Percentiles rank a stretch among this genome's conserved stretches.
Evolutionary conservation across 192 early-diverging fungal genomes (phyloP).

Genomic region (Tieghemiomyces parasiticus): DNA sequence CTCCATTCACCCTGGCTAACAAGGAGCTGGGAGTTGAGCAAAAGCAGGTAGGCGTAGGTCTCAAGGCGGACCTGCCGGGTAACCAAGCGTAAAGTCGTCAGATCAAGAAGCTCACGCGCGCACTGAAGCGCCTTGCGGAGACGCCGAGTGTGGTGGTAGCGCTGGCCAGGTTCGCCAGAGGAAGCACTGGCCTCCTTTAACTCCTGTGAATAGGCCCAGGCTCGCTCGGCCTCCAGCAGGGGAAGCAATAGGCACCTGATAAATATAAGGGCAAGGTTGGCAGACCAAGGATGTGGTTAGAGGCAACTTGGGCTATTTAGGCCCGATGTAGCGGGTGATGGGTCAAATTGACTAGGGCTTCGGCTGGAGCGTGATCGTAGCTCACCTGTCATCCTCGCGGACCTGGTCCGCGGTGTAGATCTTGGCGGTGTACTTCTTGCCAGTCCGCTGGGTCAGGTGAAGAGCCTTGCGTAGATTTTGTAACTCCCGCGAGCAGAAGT

Average conservation of each 20-base stretch:
- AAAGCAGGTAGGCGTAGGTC: neutral
- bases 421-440: neutral
- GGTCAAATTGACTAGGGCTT: neutral
- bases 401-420: neutral
- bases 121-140: constrained; percentile 43
- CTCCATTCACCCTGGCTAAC: neutral
- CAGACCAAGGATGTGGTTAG: constrained; percentile 1
- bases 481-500: neutral
- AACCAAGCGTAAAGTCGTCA: neutral
- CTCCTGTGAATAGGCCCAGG: constrained; percentile 68
- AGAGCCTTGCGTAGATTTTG: neutral
- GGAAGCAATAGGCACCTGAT: constrained; percentile 40
- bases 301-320: neutral
- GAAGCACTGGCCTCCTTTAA: constrained; percentile 39
- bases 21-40: neutral
- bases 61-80: neutral
- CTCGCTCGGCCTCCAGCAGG: constrained; percentile 56
- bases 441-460: neutral
- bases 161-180: constrained; percentile 44
- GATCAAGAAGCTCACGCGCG: constrained; percentile 25
- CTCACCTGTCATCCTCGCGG: neutral
- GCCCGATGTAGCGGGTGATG: neutral
- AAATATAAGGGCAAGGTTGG: constrained; percentile 8
- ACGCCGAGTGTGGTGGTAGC: constrained; percentile 41
- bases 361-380: neutral